Base-by-base conservation (phyloP, 495 filamentous ascomycete species). In the Hypoxylon lenormandii region DNA sequence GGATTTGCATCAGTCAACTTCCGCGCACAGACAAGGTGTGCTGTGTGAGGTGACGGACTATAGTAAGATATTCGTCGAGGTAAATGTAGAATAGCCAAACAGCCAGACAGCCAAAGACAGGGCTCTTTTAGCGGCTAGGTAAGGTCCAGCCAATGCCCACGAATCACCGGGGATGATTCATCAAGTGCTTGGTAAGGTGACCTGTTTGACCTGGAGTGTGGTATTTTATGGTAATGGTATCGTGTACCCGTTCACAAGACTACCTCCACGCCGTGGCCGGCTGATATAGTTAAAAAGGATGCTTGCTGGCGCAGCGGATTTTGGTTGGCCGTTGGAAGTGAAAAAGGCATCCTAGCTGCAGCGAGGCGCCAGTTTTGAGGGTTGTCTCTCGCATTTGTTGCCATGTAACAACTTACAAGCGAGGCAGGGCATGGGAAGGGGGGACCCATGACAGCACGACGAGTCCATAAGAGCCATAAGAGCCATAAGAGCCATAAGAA, bases 331-430 rank as follows among this genome's bases (percentile, higher is more conserved):
- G 52, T 48, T 49, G 46, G 46, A 69, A 59, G 53, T 40, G 46
- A 66, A 63, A 66, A 59, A 16, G 56, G 48, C 53, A 65, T 63
- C 50, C 68, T 71, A 71, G 62, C 57, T 66, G 62, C 62, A 71
- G 62, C 57, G 47, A 66, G 68, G 62, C 62, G 68, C 52, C 52
- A 38, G 30, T 40, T 46, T 49, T 49, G 58, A 38, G 40, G 68
- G 52, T 62, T 59, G 62, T 52, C 57, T 61, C 62, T 66, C 58
- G 57, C 68, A 45, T 60, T 58, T 45, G 42, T 21, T 59, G 42
- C 52, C 48, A 54, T 56, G 53, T 38, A 49, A 54, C 33, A n/a
- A n/a, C n/a, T n/a, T n/a, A n/a, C n/a, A 38, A 42, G 21, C 3
- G n/a, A n/a, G 30, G 50, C 11, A 38, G n/a, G 28, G 16, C 30